A percentile compares a stretch with the other conserved stretches of the same genome.
phyloP scores from a whole-genome alignment of 2,329 filamentous ascomycete genomes.

The Microdochium trichocladiopsis region DNA sequence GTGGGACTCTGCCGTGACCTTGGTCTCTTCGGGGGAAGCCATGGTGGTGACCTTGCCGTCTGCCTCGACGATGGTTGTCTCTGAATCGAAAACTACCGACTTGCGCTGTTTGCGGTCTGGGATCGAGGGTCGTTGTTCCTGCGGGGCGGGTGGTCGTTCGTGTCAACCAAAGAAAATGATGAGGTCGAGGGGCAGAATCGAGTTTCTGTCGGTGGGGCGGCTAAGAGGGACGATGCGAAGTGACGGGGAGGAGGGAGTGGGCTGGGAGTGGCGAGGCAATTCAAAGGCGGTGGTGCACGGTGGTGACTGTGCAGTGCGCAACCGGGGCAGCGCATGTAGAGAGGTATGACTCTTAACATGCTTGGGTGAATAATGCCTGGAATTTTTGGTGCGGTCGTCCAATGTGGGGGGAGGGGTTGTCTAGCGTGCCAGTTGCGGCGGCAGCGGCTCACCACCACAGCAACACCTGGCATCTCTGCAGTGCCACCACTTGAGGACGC shows the following conservation, averaged over 20 bases:
- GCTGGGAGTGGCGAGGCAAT: not conserved
- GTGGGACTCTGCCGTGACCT: constrained; percentile 77
- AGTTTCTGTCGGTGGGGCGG: not conserved
- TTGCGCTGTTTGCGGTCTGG: constrained; percentile 72
- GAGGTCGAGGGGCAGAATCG: constrained; percentile 1
- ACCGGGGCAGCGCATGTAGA: no score
- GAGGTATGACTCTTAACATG: not conserved
- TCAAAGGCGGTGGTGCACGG: not conserved
- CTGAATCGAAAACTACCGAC: constrained; percentile 89
- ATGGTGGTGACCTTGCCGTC: constrained; percentile 79
- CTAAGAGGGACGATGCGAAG: not conserved
- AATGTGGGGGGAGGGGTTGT: not conserved
- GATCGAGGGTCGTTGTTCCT: constrained; percentile 17
- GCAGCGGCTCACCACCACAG: not conserved
- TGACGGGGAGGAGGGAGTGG: not conserved
- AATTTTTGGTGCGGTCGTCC: not conserved
- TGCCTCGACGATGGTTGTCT: constrained; percentile 78
- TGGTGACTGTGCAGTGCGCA: not conserved
- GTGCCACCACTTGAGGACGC: not conserved
- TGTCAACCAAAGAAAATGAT: constrained; percentile 4
- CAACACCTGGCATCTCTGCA: not conserved
- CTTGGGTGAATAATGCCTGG: not conserved
- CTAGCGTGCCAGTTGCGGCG: not conserved
- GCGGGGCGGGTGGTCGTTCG: constrained; percentile 3
- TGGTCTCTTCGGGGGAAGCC: constrained; percentile 66